Base-by-base conservation (phyloP, 371 early-diverging fungal species). In the Haplosporangium sp. region DNA sequence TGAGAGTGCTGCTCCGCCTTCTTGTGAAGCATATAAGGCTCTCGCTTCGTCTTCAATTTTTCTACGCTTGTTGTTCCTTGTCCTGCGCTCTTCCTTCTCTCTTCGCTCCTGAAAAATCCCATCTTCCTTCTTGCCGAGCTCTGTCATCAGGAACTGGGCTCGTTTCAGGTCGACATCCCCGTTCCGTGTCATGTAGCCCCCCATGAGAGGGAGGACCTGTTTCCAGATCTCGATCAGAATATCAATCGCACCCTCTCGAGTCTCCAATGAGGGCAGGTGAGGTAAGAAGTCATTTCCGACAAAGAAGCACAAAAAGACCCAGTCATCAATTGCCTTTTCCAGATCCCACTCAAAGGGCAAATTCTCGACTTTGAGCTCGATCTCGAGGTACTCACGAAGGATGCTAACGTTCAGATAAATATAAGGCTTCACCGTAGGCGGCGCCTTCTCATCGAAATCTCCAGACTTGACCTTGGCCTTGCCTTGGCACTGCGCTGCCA, bases 221-320 rank as follows among this genome's bases (percentile, higher is more conserved):
- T 96, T 96, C 96, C 97, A 99, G 18, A 98, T 85, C 36, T 87
- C 85, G 60, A 97, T 90, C 29, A 98, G 84, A 23, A 89, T 87
- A 72, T 98, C 98, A 63, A 99, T 93, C 13, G 99, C 99, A 45
- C 97, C 95, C 82, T 99, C 98, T 45, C 95, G 89, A 52, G 99
- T 99, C 74, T 99, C 99, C 57, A 99, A 86, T 16, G 96, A 96
- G 0, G 99, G 99, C 57, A 99, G 81, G 81, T 98, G 98, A 6
- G 99, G 99, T 69, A 99, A 84, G 86, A 99, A 99, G 86, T 99
- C 99, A 84, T 99, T 99, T 66, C 99, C 99, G 36, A 99, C 98
- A 86, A 99, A 97, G 87, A 99, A 99, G 79, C 97, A 98, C 77
- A 99, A 81, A 69, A 99, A 98, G 20, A 99, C 94, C 98, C 98